Evolutionary conservation across 768 basidiomycete genomes (phyloP).

Genomic region (Mycena floridula): DNA sequence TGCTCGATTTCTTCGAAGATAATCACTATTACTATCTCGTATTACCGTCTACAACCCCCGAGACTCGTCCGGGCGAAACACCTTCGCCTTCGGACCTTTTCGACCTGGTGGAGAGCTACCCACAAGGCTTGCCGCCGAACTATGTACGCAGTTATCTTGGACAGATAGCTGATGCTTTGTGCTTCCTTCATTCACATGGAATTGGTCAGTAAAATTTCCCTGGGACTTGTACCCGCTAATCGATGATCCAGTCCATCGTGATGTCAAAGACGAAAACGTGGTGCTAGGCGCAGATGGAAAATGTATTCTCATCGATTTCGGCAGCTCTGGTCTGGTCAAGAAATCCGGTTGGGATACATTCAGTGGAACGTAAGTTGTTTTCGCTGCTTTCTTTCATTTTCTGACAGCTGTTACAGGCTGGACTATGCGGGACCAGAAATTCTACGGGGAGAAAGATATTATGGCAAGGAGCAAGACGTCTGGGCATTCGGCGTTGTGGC

Average conservation of each 20-base stretch:
- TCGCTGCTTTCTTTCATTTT: slow-evolving; percentile 3
- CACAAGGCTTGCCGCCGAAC: slow-evolving; percentile 72
- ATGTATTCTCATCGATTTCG: slow-evolving; percentile 95
- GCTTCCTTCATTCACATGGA: slow-evolving; percentile 85
- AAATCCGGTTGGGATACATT: slow-evolving; percentile 88
- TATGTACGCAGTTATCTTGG: slow-evolving; percentile 81
- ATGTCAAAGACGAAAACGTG: slow-evolving; percentile 97
- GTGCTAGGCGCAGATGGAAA: slow-evolving; percentile 74
- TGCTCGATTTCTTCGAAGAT: slow-evolving; percentile 97
- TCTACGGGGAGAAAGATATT: slow-evolving; percentile 87
- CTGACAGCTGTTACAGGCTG: slow-evolving; percentile 38
- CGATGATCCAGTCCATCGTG: slow-evolving; percentile 71
- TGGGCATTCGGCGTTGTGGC: slow-evolving; percentile 98
- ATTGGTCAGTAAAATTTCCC: slow-evolving; percentile 55
- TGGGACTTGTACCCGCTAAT: slow-evolving; percentile 7
- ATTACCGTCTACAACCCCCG: slow-evolving; percentile 69
- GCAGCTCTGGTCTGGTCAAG: slow-evolving; percentile 82
- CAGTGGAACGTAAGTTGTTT: slow-evolving; percentile 76
- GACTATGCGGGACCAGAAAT: slow-evolving; percentile 98
- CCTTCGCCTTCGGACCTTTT: slow-evolving; percentile 80
- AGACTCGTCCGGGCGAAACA: slow-evolving; percentile 43
- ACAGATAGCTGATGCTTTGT: slow-evolving; percentile 88
- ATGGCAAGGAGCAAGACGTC: slow-evolving; percentile 95
- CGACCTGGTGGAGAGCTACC: slow-evolving; percentile 87
- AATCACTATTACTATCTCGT: slow-evolving; percentile 94